These are phyloP conservation scores for Tuber brumale DNA, from an alignment of 495 filamentous ascomycete species.

Conservation along the genomic window DNA sequence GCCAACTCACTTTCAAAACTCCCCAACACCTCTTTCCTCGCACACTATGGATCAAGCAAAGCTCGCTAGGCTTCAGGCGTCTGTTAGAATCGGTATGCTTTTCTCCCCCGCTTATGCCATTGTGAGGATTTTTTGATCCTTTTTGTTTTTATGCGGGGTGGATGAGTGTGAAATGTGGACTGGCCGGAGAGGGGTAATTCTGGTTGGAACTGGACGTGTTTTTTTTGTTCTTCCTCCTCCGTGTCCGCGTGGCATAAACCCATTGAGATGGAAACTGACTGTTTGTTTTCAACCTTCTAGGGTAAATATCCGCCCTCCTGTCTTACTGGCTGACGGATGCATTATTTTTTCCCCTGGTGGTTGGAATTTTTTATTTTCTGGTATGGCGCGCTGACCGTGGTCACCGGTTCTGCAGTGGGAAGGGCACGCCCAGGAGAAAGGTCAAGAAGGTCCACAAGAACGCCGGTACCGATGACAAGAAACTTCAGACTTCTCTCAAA, in stretches of 20 bases:
- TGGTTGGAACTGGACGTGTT: neutral
- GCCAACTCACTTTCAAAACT: slow-evolving; percentile 15
- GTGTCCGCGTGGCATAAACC: slow-evolving; percentile 18
- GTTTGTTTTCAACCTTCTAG: slow-evolving; percentile 34
- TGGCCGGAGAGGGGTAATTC: slow-evolving; percentile 8
- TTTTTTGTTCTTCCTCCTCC: neutral
- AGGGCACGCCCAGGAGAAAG: slow-evolving; percentile 95
- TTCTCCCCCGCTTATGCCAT: slow-evolving; percentile 7
- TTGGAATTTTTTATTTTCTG: slow-evolving; percentile 6
- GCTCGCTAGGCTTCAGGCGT: slow-evolving; percentile 69
- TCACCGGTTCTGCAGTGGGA: slow-evolving; percentile 59
- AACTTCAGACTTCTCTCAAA: slow-evolving; percentile 89
- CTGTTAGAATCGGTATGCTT: slow-evolving; percentile 69
- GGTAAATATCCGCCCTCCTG: slow-evolving; percentile 40
- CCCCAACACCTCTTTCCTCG: slow-evolving; percentile 14
- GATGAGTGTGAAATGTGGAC: slow-evolving; percentile 19
- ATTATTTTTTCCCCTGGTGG: slow-evolving; percentile 14
- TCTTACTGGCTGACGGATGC: slow-evolving; percentile 7
- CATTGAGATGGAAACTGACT: slow-evolving; percentile 15
- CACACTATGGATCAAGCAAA: slow-evolving; percentile 64
- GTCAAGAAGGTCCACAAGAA: slow-evolving; percentile 94
- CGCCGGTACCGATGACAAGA: slow-evolving; percentile 94
- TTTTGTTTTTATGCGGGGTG: slow-evolving; percentile 7
- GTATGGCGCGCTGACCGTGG: slow-evolving; percentile 20
- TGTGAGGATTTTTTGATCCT: slow-evolving; percentile 20